Conservation (phyloP, 2,329 filamentous ascomycete species). For the Aureobasidium sp. region DNA sequence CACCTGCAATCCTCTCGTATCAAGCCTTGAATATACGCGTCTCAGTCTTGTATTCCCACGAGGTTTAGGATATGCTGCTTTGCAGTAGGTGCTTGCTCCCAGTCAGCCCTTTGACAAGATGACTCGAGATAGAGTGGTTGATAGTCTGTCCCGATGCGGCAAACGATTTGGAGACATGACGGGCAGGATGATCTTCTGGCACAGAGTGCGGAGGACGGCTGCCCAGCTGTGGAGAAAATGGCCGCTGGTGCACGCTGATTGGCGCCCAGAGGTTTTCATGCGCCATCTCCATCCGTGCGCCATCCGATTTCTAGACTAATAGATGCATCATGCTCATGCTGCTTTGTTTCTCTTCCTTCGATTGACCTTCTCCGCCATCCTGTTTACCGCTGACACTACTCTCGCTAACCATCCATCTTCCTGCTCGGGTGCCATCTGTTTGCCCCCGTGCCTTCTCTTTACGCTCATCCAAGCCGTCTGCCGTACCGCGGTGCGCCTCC, state of each 20-base stretch:
- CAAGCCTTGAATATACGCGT: neutral
- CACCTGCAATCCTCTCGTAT: constrained; percentile 7
- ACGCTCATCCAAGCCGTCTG: neutral
- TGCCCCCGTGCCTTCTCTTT: neutral
- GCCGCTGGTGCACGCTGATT: neutral
- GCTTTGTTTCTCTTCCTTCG: neutral
- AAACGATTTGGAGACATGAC: neutral
- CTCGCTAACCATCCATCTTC: neutral
- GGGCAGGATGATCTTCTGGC: neutral
- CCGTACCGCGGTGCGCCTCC: neutral
- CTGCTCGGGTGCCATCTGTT: neutral
- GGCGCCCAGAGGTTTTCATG: neutral
- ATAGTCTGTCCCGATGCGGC: neutral
- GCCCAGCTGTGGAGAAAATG: neutral
- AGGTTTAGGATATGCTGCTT: neutral
- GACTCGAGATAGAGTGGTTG: neutral
- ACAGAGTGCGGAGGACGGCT: neutral
- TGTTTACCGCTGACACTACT: neutral
- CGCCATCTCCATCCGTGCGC: neutral
- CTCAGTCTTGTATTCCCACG: neutral
- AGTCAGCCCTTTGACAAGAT: neutral
- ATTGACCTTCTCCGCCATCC: neutral
- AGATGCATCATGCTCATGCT: constrained; percentile 2
- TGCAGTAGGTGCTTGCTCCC: neutral
- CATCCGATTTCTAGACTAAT: neutral